A percentile compares a stretch with the other conserved stretches of the same genome.
Evolutionary conservation across 2,329 filamentous ascomycete genomes (phyloP).

Genomic region (Taxawa tesnikishii): DNA sequence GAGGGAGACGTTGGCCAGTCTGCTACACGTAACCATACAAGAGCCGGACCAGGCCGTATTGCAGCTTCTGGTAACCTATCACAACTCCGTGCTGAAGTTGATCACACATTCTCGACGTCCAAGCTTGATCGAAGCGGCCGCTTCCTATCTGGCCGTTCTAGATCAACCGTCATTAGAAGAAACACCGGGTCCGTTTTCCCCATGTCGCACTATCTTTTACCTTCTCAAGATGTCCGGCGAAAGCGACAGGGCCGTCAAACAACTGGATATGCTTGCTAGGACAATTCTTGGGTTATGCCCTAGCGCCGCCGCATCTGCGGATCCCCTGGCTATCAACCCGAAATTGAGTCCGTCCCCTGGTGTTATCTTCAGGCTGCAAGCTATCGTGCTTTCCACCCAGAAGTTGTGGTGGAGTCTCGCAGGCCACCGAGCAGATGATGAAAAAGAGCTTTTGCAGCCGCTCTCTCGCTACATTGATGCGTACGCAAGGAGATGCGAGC

Average conservation of each 20-base stretch:
- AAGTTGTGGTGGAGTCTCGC: slow-evolving; percentile 55
- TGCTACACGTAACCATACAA: slow-evolving; percentile 47
- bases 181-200: too few relatives aligned
- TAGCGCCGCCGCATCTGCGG: slow-evolving; percentile 52
- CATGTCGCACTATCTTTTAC: slow-evolving; percentile 41
- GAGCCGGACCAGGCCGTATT: slow-evolving; percentile 20
- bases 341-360: slow-evolving; percentile 45
- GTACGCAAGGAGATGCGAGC: slow-evolving; percentile 32
- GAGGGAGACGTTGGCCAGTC: slow-evolving; percentile 40
- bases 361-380: slow-evolving; percentile 50
- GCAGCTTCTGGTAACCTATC: slow-evolving; percentile 50
- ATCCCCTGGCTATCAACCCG: slow-evolving; percentile 41
- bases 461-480: slow-evolving; percentile 51
- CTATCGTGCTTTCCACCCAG: slow-evolving; percentile 48
- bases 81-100: slow-evolving; percentile 53
- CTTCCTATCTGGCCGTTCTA: slow-evolving; percentile 49
- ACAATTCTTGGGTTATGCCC: slow-evolving; percentile 54
- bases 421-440: slow-evolving; percentile 45
- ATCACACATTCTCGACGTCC: slow-evolving; percentile 50
- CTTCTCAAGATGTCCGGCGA: slow-evolving; percentile 35
- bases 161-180: too few relatives aligned
- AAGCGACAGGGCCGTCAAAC: slow-evolving; percentile 45
- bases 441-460: slow-evolving; percentile 54
- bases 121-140: slow-evolving; percentile 42
- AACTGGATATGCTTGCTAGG: slow-evolving; percentile 56